Base-by-base conservation (phyloP, 805 yeast species). In the Ogataea methanolica region DNA sequence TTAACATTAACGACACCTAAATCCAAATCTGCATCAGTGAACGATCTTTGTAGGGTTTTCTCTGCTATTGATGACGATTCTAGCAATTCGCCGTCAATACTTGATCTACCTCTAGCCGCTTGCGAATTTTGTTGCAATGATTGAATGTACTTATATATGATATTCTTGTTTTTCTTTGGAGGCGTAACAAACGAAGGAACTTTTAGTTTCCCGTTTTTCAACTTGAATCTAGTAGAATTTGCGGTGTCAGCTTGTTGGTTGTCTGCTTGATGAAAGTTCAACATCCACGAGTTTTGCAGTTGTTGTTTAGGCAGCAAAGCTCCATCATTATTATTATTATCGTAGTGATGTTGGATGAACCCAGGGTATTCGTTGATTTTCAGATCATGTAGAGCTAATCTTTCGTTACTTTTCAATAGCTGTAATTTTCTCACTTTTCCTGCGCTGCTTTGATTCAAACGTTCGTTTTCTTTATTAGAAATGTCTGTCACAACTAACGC, bases 161-260 rank as follows among this genome's bases (percentile, higher is more conserved):
- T 43, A 6, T 7, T 29, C 33, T 51, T 44, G 33, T 55, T 39
- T 15, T 26, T 43, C 34, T 57, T 57, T 2, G 61, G 61, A 4
- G 61, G 61, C 4, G 61, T 58, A 33, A 56, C 49, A 34, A 47
- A 58, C 7, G 60, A 58, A 11, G 61, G 61, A 15, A 57, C 41
- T 8, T 46, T 47, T 2, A 41, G 21, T 19, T 38, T 41, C 11
- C 21, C 19, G n/a, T 22, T 39, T 22, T 29, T 31, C 19, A 19
- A 14, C 11, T 15, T 8, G 5, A 29, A 19, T n/a, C 35, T 39
- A 6, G 22, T 17, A 19, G 21, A 35, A 29, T 22, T 31, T 12
- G 17, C 19, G 21, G 23, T 6, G 16, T 36, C 19, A 33, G 15
- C 1, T 12, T 33, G 17, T 9, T 33, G 36, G 36, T 8, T 26